Evolutionary conservation across 805 yeast genomes (phyloP).

Genomic region (Barnettozyma sucrosica): DNA sequence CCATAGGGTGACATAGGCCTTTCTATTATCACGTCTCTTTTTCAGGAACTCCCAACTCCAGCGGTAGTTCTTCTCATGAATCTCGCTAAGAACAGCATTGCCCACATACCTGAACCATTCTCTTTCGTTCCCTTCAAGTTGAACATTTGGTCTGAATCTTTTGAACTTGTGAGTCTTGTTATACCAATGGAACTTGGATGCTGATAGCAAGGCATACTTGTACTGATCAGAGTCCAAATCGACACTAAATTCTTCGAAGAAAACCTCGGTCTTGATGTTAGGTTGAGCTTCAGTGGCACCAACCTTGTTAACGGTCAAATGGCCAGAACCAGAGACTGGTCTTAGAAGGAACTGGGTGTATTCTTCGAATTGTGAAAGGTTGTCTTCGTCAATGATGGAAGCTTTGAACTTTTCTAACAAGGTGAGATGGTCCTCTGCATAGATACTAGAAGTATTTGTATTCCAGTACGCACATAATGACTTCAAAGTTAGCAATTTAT

Average conservation of each 20-base stretch:
- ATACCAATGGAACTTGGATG: conserved; percentile 76
- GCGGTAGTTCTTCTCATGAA: conserved; percentile 70
- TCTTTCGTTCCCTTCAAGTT: conserved; percentile 52
- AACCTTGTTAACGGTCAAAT: conserved; percentile 68
- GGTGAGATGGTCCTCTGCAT: conserved; percentile 41
- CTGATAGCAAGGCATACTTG: conserved; percentile 70
- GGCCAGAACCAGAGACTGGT: conserved; percentile 89
- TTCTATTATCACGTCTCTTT: conserved; percentile 66
- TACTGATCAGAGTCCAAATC: conserved; percentile 83
- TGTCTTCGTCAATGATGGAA: conserved; percentile 33
- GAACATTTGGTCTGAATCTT: conserved; percentile 56
- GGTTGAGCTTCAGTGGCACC: conserved; percentile 67
- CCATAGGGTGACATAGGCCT: conserved; percentile 63
- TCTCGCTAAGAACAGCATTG: conserved; percentile 65
- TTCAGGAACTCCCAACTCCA: conserved; percentile 89
- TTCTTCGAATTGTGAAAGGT: conserved; percentile 28
- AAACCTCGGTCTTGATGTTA: conserved; percentile 66
- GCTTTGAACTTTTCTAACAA: conserved; percentile 44
- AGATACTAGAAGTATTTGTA: conserved; percentile 51
- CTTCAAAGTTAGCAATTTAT: conserved; percentile 71
- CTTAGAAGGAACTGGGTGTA: conserved; percentile 53
- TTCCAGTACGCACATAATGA: conserved; percentile 81
- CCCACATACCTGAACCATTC: conserved; percentile 85
- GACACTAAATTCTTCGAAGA: conserved; percentile 85
- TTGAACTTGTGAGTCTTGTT: conserved; percentile 71